Evolutionary conservation across 805 yeast genomes (phyloP), one percentile per base, ranked within the genome.

Genomic region (Ogataea zsoltii): DNA sequence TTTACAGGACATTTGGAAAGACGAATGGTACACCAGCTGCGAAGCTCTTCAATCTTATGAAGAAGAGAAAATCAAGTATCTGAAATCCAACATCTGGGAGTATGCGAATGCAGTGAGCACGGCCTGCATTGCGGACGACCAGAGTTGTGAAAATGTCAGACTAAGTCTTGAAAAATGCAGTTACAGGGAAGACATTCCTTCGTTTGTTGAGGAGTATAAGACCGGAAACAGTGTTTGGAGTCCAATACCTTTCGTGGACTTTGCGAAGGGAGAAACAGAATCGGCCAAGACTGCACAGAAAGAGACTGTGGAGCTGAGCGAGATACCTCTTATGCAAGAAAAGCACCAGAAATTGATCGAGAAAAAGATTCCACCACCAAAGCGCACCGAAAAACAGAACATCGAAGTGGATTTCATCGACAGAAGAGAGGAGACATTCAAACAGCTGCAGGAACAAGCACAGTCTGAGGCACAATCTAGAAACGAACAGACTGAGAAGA

Each of bases 41-140:
- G 79, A 75, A 51, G 76, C 76, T 50, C 71, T 84, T 50, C 90
- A 88, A 64, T 75, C 69, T 42, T 63, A 85, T 38, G 96, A 88
- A 60, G 78, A 80, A 39, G 89, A 85, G 59, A 75, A 91, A 50
- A 77, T 87, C 44, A 84, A 83, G 55, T 76, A 82, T 50, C 59
- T 85, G 45, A 84, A 87, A 56, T 70, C 83, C 14, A 86, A 82
- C 54, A 64, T 89, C 48, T 89, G 96, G 86, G 85, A 82, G 34
- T 88, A 74, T 58, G 81, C 92, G 38, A 88, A 88, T 63, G 73
- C 82, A 32, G 71, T 86, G 7, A 86, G 95, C 7, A 74, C 88
- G 0, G 72, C 82, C 2, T 89, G 96, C 60, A 91, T 88, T 26
- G 78, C 80, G 35, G 86, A 84, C 56, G 96, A 89, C 59, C 83